These are phyloP conservation scores for Diaporthe capsici DNA, from an alignment of 2,329 filamentous ascomycete species.

Conservation along the genomic window DNA sequence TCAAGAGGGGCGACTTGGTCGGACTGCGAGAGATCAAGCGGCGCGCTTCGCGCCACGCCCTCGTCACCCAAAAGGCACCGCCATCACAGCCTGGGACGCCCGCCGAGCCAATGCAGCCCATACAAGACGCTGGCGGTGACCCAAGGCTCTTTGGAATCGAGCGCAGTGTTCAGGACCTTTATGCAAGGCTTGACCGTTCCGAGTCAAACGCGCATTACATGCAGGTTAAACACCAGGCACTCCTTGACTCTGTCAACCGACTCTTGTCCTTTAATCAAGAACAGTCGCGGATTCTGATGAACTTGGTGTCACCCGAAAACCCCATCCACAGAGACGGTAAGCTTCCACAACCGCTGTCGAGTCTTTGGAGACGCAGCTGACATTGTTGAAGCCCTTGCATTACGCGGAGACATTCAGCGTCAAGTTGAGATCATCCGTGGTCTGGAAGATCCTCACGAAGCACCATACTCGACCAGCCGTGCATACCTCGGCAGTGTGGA, in stretches of 20 bases:
- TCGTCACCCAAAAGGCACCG: slow-evolving; percentile 88
- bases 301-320: slow-evolving; percentile 81
- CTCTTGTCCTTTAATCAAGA: slow-evolving; percentile 85
- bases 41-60: slow-evolving; percentile 89
- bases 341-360: slow-evolving; percentile 51
- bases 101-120: slow-evolving; percentile 80
- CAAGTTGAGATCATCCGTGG: slow-evolving; percentile 70
- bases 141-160: slow-evolving; percentile 82
- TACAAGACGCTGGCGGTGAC: slow-evolving; percentile 79
- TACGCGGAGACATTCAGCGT: slow-evolving; percentile 73
- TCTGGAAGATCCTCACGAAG: slow-evolving; percentile 77
- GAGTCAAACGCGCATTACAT: slow-evolving; percentile 88
- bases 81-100: slow-evolving; percentile 87
- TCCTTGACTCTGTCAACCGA: slow-evolving; percentile 84
- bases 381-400: slow-evolving; percentile 60
- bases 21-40: slow-evolving; percentile 96
- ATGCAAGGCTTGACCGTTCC: slow-evolving; percentile 80
- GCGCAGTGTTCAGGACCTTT: slow-evolving; percentile 85
- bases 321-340: slow-evolving; percentile 86
- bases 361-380: slow-evolving; percentile 48
- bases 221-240: slow-evolving; percentile 83
- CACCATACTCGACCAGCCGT: slow-evolving; percentile 73
- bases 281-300: slow-evolving; percentile 80
- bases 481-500: slow-evolving; percentile 78
- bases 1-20: slow-evolving; percentile 93